These are phyloP conservation scores for Carallia pectinifolia DNA, from an alignment of 345 rosid genomes.

Conservation along the genomic window DNA sequence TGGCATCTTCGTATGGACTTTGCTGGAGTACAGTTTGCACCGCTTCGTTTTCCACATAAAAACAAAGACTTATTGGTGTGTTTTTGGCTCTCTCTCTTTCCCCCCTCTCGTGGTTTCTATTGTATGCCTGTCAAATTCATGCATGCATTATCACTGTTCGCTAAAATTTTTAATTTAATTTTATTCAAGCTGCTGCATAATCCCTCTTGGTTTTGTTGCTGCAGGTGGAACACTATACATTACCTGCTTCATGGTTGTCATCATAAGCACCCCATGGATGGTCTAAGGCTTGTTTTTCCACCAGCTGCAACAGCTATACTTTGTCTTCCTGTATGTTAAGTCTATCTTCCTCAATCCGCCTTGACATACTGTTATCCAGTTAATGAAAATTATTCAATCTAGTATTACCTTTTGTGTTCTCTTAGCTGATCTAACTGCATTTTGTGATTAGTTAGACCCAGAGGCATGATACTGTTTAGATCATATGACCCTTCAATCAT, in stretches of 20 bases:
- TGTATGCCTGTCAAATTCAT: neutral
- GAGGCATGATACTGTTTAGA: neutral
- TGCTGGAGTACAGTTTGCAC: conserved; percentile 84
- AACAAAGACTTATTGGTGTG: conserved; percentile 86
- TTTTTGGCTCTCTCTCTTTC: conserved; percentile 20
- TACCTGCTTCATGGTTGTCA: conserved; percentile 92
- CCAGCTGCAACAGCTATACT: conserved; percentile 77
- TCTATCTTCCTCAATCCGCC: neutral
- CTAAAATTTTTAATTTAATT: neutral
- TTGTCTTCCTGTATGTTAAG: conserved; percentile 50
- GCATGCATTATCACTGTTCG: neutral
- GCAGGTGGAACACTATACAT: conserved; percentile 73
- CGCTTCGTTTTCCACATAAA: conserved; percentile 94
- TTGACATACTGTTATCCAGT: neutral
- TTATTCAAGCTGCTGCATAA: neutral
- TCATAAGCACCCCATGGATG: conserved; percentile 92
- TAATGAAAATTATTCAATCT: neutral
- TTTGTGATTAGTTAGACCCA: too few relatives aligned
- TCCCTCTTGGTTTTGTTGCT: conserved; percentile 1
- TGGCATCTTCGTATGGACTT: conserved; percentile 84
- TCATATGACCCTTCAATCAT: neutral
- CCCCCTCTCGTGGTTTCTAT: too few relatives aligned
- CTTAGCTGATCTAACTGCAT: too few relatives aligned
- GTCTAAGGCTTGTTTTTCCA: conserved; percentile 82
- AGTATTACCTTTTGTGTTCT: too few relatives aligned